These are phyloP conservation scores for Tetraselmis chui DNA, from an alignment of 139 green algal species.

Conservation along the genomic window DNA sequence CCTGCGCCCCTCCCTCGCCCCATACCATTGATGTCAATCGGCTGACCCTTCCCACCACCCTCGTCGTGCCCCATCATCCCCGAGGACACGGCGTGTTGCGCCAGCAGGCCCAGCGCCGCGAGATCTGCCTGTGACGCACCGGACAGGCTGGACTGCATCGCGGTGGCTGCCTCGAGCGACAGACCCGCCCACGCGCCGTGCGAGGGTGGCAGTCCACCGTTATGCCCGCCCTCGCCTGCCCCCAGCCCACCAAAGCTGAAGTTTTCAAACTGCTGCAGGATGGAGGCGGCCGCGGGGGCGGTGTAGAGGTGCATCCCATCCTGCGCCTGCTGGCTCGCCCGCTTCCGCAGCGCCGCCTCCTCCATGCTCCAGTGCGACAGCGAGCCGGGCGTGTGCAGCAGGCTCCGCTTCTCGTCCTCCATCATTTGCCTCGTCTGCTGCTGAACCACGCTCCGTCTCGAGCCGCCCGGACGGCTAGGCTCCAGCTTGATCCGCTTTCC, in stretches of 20 bases:
- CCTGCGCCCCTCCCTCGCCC: too few species aligned
- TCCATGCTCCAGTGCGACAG: background rate
- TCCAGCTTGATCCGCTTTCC: slow-evolving; percentile 9
- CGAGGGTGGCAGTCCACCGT: slow-evolving; percentile 1
- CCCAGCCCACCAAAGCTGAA: too few species aligned
- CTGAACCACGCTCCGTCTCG: background rate
- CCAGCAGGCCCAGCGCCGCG: background rate
- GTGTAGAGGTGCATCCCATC: slow-evolving; percentile 1
- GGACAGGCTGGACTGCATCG: background rate
- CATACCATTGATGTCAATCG: background rate
- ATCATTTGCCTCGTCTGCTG: slow-evolving; percentile 1
- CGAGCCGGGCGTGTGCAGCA: background rate
- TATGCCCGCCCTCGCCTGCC: too few species aligned
- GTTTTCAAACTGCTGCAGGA: background rate
- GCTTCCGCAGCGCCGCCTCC: background rate
- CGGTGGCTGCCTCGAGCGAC: background rate
- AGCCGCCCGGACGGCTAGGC: background rate
- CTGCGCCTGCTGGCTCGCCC: background rate
- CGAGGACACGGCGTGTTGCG: background rate
- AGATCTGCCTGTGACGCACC: background rate
- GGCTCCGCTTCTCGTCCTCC: background rate
- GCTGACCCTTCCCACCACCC: background rate
- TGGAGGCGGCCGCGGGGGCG: background rate
- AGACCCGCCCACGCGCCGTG: background rate
- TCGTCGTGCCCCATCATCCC: background rate